A percentile compares a stretch with the other conserved stretches of the same genome.
Conservation (phyloP, 2,329 filamentous ascomycete genomes). For the Endocalyx cinctus region DNA sequence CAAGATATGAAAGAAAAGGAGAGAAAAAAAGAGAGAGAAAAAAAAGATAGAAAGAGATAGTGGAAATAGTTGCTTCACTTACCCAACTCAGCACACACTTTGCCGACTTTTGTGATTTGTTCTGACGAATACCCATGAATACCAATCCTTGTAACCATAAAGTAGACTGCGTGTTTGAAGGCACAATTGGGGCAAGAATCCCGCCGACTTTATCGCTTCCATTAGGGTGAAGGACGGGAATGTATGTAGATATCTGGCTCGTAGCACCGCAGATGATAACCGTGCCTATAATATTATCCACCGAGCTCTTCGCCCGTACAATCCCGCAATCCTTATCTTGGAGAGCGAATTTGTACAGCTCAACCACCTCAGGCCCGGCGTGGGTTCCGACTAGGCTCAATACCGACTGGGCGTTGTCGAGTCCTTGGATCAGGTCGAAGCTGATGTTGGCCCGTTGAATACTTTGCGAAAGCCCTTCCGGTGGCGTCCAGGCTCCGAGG, state of each 20-base stretch:
- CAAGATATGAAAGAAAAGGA: no score
- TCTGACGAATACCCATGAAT: constrained; percentile 75
- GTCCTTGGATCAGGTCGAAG: constrained; percentile 79
- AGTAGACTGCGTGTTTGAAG: constrained; percentile 61
- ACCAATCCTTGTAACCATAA: constrained; percentile 73
- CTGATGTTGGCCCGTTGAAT: constrained; percentile 68
- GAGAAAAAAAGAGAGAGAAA: no score
- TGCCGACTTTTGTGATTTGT: constrained; percentile 70
- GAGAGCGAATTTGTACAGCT: constrained; percentile 74
- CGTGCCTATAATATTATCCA: constrained; percentile 68
- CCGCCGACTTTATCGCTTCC: constrained; percentile 60
- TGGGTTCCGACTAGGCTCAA: constrained; percentile 70
- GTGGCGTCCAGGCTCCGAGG: constrained; percentile 67
- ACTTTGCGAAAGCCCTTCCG: constrained; percentile 70
- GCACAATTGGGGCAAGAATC: constrained; percentile 75
- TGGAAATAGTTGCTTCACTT: constrained; percentile 31
- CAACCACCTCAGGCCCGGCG: constrained; percentile 71
- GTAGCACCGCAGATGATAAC: constrained; percentile 73
- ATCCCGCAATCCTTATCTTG: constrained; percentile 72
- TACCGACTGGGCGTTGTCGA: constrained; percentile 69
- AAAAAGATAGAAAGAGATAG: no score
- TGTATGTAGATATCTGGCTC: constrained; percentile 62
- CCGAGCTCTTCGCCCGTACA: constrained; percentile 71
- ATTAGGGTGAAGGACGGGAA: constrained; percentile 62
- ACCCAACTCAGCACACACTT: constrained; percentile 78